Evolutionary conservation across 352 stramenopile genomes (phyloP).

Genomic region (Blastocystis sp.): DNA sequence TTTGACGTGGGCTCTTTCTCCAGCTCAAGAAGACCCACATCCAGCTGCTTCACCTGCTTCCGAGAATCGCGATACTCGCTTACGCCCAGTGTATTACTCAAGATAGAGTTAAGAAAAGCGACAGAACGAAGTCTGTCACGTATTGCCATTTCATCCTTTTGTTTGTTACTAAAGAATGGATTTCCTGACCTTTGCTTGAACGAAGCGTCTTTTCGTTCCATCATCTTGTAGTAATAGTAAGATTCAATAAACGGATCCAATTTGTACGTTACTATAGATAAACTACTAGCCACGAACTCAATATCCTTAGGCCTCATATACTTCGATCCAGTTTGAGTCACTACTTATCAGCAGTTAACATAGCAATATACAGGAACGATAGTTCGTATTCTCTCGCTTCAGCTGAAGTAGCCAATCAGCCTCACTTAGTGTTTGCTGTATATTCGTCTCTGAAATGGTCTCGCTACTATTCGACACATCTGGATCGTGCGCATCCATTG

Average conservation of each 20-base stretch:
- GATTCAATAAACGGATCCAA: constrained; percentile 13
- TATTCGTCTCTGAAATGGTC: background rate
- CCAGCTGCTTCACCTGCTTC: background rate
- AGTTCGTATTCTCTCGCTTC: background rate
- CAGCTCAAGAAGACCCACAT: background rate
- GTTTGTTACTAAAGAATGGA: background rate
- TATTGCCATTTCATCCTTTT: background rate
- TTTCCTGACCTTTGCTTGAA: background rate
- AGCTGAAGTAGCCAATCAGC: background rate
- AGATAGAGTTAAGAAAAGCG: background rate
- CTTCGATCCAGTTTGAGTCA: background rate
- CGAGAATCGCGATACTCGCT: background rate
- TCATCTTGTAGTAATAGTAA: constrained; percentile 2
- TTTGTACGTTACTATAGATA: background rate
- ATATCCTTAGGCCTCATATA: background rate
- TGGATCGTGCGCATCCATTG: background rate
- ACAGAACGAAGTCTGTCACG: background rate
- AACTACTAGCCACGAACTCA: background rate
- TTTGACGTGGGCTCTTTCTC: background rate
- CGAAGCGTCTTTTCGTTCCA: background rate
- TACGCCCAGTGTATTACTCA: background rate
- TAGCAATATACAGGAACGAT: background rate
- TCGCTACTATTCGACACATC: background rate
- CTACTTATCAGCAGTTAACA: background rate
- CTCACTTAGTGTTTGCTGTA: background rate